Conservation (phyloP, 805 yeast species). For the Debaryomyces maramus region DNA sequence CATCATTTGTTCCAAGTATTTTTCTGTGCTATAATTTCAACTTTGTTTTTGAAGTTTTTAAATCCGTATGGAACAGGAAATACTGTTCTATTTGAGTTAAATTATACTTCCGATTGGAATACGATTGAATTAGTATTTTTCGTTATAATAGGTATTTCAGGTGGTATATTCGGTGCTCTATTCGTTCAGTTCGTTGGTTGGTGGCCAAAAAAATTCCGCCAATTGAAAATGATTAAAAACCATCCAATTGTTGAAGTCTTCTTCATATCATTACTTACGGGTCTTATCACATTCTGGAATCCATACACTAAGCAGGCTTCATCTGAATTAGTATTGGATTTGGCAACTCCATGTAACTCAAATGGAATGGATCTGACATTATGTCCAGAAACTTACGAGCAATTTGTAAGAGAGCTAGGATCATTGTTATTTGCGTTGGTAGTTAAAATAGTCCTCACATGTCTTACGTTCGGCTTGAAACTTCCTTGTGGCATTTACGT, state of each 20-base stretch:
- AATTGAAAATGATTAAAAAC: constrained; percentile 27
- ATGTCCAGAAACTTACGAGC: constrained; percentile 26
- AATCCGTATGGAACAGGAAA: constrained; percentile 63
- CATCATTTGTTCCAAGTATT: constrained; percentile 54
- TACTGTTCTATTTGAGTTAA: constrained; percentile 54
- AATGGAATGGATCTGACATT: constrained; percentile 25
- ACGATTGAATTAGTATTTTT: constrained; percentile 48
- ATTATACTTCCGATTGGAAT: constrained; percentile 52
- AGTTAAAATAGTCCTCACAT: constrained; percentile 47
- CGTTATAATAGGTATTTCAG: constrained; percentile 48
- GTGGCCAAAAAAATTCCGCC: constrained; percentile 46
- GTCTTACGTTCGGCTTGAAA: constrained; percentile 56
- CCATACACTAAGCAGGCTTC: constrained; percentile 50
- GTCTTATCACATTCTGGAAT: constrained; percentile 47
- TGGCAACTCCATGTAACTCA: constrained; percentile 51
- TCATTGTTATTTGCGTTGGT: constrained; percentile 42
- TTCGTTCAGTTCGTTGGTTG: constrained; percentile 48
- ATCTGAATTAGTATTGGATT: constrained; percentile 47
- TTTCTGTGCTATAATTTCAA: constrained; percentile 55
- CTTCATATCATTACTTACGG: constrained; percentile 45
- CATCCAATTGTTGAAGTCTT: constrained; percentile 48
- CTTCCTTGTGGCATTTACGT: constrained; percentile 63
- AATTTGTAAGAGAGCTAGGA: constrained; percentile 31
- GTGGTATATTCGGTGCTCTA: constrained; percentile 54
- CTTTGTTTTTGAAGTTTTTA: constrained; percentile 50